Evolutionary conservation across 169 alveolate genomes (phyloP).

Genomic region (Eimeria sp.): DNA sequence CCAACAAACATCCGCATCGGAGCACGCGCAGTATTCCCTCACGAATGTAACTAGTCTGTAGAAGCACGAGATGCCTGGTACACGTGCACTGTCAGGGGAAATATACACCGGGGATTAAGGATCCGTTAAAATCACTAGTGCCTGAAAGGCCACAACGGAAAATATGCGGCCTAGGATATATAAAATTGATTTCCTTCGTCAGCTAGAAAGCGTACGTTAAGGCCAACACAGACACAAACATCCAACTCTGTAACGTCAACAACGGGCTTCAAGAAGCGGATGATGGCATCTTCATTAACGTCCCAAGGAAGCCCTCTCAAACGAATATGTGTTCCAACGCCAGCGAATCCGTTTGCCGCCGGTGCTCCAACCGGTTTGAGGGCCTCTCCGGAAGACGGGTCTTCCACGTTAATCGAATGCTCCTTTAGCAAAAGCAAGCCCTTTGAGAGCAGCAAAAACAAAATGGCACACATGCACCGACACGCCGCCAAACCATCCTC

Average conservation of each 20-base stretch:
- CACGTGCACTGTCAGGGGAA: background rate
- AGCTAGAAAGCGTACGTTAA: conserved; percentile 42
- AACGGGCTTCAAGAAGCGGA: conserved; percentile 81
- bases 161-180: background rate
- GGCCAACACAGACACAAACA: conserved; percentile 80
- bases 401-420: conserved; percentile 59
- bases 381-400: conserved; percentile 10
- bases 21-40: background rate
- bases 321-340: conserved; percentile 72
- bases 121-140: background rate
- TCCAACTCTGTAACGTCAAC: conserved; percentile 14
- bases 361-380: background rate
- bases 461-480: conserved; percentile 75
- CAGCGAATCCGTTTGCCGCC: conserved; percentile 41
- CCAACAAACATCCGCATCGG: background rate
- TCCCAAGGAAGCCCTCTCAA: conserved; percentile 87
- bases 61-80: background rate
- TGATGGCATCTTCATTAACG: conserved; percentile 82
- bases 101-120: background rate
- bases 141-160: background rate
- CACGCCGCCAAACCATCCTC: conserved; percentile 79
- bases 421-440: conserved; percentile 72
- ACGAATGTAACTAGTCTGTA: background rate
- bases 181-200: background rate
- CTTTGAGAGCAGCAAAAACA: conserved; percentile 79